Evolutionary conservation across 257 asterid genomes (phyloP), one percentile per base, ranked within the genome.

Genomic region (Petrea volubilis): DNA sequence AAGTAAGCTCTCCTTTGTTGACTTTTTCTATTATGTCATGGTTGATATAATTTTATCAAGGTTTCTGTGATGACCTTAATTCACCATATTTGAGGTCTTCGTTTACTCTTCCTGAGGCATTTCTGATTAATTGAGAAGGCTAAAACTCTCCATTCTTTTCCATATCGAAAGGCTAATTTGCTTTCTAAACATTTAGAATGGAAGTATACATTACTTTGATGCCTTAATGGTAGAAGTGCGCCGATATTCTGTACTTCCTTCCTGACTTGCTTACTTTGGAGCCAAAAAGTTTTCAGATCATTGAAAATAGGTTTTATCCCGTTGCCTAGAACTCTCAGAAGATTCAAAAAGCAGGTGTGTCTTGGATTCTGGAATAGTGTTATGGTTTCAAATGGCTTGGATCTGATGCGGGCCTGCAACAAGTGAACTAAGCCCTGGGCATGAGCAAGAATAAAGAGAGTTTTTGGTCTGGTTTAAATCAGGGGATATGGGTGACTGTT

Each of bases 1-100:
- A 85, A 74, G 99, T 91, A 80, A 51, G 73, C 21, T 69, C 33
- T 28, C 44, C 27, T 60, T 67, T 43, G 52, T 61, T 41, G 34
- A 64, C 68, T 25, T 44, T 52, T 56, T 76, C 33, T n/a, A n/a
- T 60, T 33, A 10, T 64, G 12, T 58, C 59, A 20, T 65, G 8
- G 24, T 52, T 65, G 21, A 21, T 53, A 47, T 67, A 52, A 15
- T 66, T n/a, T 46, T 46, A 31, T 51, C 18, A 7, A 27, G 28
- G 44, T 44, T 28, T 68, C 20, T 73, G 36, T 64, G 55, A 27
- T 63, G 8, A 43, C 24, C 23, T 41, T 44, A 70, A 23, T 14
- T 58, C 25, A 9, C 57, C 28, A 7, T 11, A 50, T 1, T 29
- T 27, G 52, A 40, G 52, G 59, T 50, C 20, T 50, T 60, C 23